Conservation (phyloP, 169 alveolate species). For the Fabrea salina region DNA sequence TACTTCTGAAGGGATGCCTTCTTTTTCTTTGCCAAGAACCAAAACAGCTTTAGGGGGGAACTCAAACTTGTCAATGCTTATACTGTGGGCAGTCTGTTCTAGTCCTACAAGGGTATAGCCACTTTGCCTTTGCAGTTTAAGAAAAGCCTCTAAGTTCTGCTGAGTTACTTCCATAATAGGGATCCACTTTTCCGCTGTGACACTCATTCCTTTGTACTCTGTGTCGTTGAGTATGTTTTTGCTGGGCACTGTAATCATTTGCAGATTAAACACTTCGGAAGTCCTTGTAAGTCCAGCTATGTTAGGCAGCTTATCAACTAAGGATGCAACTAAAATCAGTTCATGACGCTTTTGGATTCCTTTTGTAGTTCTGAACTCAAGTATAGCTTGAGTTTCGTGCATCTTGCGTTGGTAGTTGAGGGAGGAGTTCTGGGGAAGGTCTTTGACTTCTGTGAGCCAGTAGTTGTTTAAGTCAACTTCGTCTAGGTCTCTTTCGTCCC, state of each 20-base stretch:
- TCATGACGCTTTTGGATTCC: constrained; percentile 62
- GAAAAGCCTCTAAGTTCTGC: constrained; percentile 52
- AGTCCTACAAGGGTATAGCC: constrained; percentile 85
- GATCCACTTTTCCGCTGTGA: constrained; percentile 90
- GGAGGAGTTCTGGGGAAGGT: not conserved
- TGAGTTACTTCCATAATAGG: constrained; percentile 77
- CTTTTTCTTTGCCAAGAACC: constrained; percentile 90
- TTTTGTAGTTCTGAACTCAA: constrained; percentile 26
- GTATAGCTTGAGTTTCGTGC: constrained; percentile 29
- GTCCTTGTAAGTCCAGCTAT: constrained; percentile 91
- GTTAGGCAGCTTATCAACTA: constrained; percentile 89
- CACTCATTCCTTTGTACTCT: constrained; percentile 79
- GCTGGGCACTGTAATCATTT: constrained; percentile 46
- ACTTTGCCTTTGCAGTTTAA: constrained; percentile 61
- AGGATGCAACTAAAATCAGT: constrained; percentile 84
- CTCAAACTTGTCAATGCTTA: constrained; percentile 58
- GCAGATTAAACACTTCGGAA: constrained; percentile 84
- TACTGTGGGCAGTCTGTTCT: constrained; percentile 87
- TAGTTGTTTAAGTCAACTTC: constrained; percentile 23
- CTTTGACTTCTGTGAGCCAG: constrained; percentile 41
- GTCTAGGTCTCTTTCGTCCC: not conserved
- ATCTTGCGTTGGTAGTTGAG: constrained; percentile 9
- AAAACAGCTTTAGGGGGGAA: constrained; percentile 83
- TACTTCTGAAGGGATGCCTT: constrained; percentile 88
- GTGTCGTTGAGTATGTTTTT: constrained; percentile 63